phyloP scores from a whole-genome alignment of 805 yeast genomes.

The Saturnispora saitoi region DNA sequence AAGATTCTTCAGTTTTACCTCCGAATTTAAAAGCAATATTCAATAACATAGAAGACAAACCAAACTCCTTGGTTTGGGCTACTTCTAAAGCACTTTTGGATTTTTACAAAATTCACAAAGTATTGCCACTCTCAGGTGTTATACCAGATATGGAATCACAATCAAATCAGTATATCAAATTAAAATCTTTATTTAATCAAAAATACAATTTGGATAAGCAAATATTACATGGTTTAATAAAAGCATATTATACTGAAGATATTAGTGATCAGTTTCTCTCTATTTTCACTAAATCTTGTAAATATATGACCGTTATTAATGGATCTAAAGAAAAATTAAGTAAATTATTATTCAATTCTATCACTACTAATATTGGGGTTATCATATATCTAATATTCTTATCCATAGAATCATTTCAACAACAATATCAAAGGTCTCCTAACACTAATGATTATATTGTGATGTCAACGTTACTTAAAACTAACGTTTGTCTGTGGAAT shows the following conservation, averaged over 20 bases:
- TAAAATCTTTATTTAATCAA: slow-evolving; percentile 49
- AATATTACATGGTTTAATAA: slow-evolving; percentile 31
- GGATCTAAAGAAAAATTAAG: slow-evolving; percentile 5
- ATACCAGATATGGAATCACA: slow-evolving; percentile 87
- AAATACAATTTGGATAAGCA: slow-evolving; percentile 45
- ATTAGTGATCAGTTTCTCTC: slow-evolving; percentile 30
- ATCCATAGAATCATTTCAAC: slow-evolving; percentile 23
- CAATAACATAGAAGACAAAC: slow-evolving; percentile 12
- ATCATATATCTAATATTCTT: slow-evolving; percentile 38
- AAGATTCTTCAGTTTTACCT: slow-evolving; percentile 29
- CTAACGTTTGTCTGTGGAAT: slow-evolving; percentile 17
- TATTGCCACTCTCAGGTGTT: slow-evolving; percentile 64
- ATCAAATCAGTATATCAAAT: slow-evolving; percentile 47
- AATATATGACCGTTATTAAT: slow-evolving; percentile 35
- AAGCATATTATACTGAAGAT: slow-evolving; percentile 16
- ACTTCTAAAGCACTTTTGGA: slow-evolving; percentile 43
- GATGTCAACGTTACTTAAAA: slow-evolving; percentile 20
- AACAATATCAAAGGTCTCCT: slow-evolving; percentile 19
- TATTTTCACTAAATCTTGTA: slow-evolving; percentile 56
- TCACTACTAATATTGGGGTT: slow-evolving; percentile 3
- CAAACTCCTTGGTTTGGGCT: slow-evolving; percentile 48
- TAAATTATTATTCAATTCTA: not conserved
- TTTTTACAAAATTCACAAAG: slow-evolving; percentile 35
- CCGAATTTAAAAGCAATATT: slow-evolving; percentile 22
- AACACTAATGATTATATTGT: slow-evolving; percentile 16